phyloP scores from a whole-genome alignment of 305 asterid species.

The Solanum hybrid region DNA sequence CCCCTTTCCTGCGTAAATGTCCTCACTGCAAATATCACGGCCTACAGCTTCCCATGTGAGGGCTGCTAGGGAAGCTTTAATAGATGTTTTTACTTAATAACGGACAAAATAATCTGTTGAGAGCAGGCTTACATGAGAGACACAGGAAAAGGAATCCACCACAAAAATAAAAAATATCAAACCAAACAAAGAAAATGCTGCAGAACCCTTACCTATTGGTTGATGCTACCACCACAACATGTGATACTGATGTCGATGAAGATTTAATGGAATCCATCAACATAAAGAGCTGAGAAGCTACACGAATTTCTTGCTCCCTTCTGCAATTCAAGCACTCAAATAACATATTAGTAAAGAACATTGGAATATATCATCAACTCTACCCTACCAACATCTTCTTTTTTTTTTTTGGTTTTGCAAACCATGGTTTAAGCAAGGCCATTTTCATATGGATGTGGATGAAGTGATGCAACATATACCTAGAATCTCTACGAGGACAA shows the following conservation, averaged over 20 bases:
- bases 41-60: not conserved
- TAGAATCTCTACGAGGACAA: constrained; percentile 84
- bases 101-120: not conserved
- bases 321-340: constrained; percentile 32
- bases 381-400: not conserved
- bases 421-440: not conserved
- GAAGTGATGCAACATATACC: constrained; percentile 27
- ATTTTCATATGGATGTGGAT: not conserved
- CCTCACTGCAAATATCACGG: not conserved
- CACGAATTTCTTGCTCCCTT: constrained; percentile 75
- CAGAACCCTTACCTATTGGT: constrained; percentile 60
- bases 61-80: not conserved
- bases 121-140: not conserved
- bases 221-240: constrained; percentile 83
- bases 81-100: not conserved
- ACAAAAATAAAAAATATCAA: not conserved
- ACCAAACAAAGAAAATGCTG: not conserved
- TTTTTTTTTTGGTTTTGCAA: not conserved
- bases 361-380: not conserved
- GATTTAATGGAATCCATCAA: constrained; percentile 73
- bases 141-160: not conserved
- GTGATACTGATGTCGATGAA: constrained; percentile 33
- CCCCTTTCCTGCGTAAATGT: constrained; percentile 7
- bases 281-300: constrained; percentile 72
- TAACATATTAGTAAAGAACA: not conserved